Evolutionary conservation across 148 eudicot genomes (phyloP).

Genomic region (Fallopia convolvulus): DNA sequence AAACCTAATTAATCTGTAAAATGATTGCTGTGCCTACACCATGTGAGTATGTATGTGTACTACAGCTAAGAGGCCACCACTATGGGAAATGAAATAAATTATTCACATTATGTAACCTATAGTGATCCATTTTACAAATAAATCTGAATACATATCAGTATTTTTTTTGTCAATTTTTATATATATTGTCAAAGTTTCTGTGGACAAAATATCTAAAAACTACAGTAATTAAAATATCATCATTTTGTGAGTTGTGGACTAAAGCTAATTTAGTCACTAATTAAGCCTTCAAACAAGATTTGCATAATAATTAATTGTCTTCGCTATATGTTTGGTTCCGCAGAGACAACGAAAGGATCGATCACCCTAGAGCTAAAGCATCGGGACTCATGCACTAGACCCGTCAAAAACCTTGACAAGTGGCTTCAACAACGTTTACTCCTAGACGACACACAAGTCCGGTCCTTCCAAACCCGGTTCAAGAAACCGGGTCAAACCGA

Average conservation of each 20-base stretch:
- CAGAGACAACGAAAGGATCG: conserved; percentile 35
- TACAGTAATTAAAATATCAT: too few species aligned
- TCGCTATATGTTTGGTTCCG: not conserved
- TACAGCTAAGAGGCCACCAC: not conserved
- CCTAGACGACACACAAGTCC: conserved; percentile 43
- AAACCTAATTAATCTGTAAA: too few species aligned
- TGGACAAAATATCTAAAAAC: too few species aligned
- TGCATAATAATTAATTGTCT: not conserved
- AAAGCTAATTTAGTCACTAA: too few species aligned
- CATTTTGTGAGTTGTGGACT: too few species aligned
- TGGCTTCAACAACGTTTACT: conserved; percentile 33
- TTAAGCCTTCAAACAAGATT: not conserved
- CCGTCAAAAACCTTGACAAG: conserved; percentile 19
- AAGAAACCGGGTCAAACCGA: conserved; percentile 11
- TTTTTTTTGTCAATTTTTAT: too few species aligned
- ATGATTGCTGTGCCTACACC: not conserved
- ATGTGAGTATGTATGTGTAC: not conserved
- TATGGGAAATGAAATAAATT: too few species aligned
- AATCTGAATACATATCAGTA: too few species aligned
- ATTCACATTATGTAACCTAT: too few species aligned
- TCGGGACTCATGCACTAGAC: conserved; percentile 33
- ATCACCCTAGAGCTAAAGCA: conserved; percentile 63
- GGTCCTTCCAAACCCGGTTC: conserved; percentile 44
- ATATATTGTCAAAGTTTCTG: too few species aligned
- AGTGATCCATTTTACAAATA: too few species aligned